Base-by-base conservation (phyloP, 1,284 basidiomycete genomes). In the Tylopilus sp. region DNA sequence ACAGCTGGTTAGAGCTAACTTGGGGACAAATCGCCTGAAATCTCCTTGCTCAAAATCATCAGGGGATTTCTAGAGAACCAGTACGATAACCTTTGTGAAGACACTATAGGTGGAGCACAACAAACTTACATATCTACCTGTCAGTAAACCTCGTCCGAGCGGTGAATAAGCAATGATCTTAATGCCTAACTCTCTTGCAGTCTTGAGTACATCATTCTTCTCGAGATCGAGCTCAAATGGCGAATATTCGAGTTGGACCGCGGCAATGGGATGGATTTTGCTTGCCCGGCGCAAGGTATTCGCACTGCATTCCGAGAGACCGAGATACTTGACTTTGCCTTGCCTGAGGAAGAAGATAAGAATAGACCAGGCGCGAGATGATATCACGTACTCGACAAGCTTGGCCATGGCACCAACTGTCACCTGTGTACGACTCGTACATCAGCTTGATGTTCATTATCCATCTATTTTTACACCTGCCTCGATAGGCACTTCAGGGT, bases 211-310 rank as follows among this genome's bases (percentile, higher is more conserved):
- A 4, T 65, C 70, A 24, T 76, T 72, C 53, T 72, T 69, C 56
- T 81, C 79, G 49, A 78, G 74, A n/a, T 72, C 72, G 13, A 80
- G 70, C 24, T 80, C 79, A 69, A 82, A 86, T 0, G 85, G 81
- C 6, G 81, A 83, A 63, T 80, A 81, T 58, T 87, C 85, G 41
- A 84, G 72, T 69, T 87, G 84, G n/a, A 87, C 72, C 0, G 81
- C 81, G 9, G 81, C 73, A 38, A 87, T 80, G 16, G 79, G 79
- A 49, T 80, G 79, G 19, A 82, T 65, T 8, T 74, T 72, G 33
- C 77, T 77, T 3, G 87, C 87, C 26, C 84, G 81, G 18, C 85
- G 80, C 26, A 88, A 72, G 0, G 85, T 85, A 3, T 72, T 72
- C 8, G 80, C 80, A 3, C 78, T 81, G 63, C 80, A 82, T 70